Percentiles rank a stretch among this genome's conserved stretches.
These are phyloP conservation scores for Solanum hybrid DNA, from an alignment of 305 asterid genomes.

Conservation along the genomic window DNA sequence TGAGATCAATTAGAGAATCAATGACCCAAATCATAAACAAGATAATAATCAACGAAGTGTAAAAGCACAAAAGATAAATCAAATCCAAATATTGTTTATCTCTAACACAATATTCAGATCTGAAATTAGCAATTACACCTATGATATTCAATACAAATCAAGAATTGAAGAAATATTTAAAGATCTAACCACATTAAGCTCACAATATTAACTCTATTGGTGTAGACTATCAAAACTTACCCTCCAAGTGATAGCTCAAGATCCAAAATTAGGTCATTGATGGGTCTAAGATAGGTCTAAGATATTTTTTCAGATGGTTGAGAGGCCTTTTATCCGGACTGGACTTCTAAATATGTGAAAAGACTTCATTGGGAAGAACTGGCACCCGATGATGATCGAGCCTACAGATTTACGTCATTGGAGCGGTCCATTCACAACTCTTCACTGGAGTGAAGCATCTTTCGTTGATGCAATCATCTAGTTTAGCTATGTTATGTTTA, in stretches of 20 bases:
- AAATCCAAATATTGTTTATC: neutral
- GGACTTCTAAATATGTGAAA: too few relatives aligned
- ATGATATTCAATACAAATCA: neutral
- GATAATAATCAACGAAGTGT: neutral
- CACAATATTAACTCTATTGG: neutral
- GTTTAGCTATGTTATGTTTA: neutral
- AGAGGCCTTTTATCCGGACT: too few relatives aligned
- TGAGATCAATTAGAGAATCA: neutral
- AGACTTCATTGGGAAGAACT: too few relatives aligned
- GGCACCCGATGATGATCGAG: too few relatives aligned
- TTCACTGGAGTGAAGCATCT: too few relatives aligned
- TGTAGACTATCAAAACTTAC: neutral
- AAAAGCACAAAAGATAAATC: neutral
- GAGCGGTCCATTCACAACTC: too few relatives aligned
- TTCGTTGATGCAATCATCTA: too few relatives aligned
- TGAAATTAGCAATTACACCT: neutral
- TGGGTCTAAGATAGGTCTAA: neutral
- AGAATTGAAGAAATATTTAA: neutral
- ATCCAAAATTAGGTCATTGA: neutral
- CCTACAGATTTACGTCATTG: too few relatives aligned
- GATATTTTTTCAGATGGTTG: too few relatives aligned
- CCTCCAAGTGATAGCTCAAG: neutral
- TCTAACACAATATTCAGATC: neutral
- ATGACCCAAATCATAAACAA: neutral
- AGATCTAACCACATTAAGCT: neutral